These are phyloP conservation scores for Pichia sp. DNA, from an alignment of 1,139 yeast species.

Conservation along the genomic window DNA sequence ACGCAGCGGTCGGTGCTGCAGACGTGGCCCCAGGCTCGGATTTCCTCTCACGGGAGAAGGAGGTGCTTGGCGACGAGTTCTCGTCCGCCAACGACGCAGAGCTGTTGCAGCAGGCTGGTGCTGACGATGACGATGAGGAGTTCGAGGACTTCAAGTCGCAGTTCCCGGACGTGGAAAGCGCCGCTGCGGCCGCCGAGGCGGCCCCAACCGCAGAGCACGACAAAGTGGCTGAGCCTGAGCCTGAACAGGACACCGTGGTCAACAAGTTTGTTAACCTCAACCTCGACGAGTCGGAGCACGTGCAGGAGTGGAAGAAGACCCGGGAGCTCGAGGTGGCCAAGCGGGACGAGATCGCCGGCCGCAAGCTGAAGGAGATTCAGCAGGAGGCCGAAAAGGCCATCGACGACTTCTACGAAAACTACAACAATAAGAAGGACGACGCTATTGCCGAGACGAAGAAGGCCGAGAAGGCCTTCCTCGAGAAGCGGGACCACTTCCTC, in stretches of 20 bases:
- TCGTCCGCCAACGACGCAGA: constrained; percentile 62
- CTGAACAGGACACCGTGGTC: constrained; percentile 8
- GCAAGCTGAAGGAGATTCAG: constrained; percentile 65
- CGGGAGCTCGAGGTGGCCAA: constrained; percentile 76
- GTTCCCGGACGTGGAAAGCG: constrained; percentile 56
- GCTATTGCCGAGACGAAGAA: constrained; percentile 59
- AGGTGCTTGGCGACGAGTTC: constrained; percentile 73
- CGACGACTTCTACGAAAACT: constrained; percentile 92
- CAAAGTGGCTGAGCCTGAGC: too few relatives aligned
- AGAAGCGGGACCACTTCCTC: constrained; percentile 75
- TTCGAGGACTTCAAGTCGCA: constrained; percentile 63
- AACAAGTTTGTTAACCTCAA: constrained; percentile 27
- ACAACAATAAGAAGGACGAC: constrained; percentile 79
- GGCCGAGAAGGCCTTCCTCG: constrained; percentile 69
- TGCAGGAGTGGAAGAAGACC: constrained; percentile 80
- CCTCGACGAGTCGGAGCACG: constrained; percentile 51
- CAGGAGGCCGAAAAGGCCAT: constrained; percentile 80
- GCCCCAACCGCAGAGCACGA: constrained; percentile 8
- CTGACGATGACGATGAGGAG: constrained; percentile 49
- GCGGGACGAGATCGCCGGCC: constrained; percentile 70
- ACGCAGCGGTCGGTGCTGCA: constrained; percentile 31
- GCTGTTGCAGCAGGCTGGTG: constrained; percentile 34
- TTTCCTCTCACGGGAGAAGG: constrained; percentile 81
- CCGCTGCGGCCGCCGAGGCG: constrained; percentile 12
- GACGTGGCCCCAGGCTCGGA: constrained; percentile 34